phyloP scores from a whole-genome alignment of 148 eudicot species.

The Heliamphora exappendiculata region DNA sequence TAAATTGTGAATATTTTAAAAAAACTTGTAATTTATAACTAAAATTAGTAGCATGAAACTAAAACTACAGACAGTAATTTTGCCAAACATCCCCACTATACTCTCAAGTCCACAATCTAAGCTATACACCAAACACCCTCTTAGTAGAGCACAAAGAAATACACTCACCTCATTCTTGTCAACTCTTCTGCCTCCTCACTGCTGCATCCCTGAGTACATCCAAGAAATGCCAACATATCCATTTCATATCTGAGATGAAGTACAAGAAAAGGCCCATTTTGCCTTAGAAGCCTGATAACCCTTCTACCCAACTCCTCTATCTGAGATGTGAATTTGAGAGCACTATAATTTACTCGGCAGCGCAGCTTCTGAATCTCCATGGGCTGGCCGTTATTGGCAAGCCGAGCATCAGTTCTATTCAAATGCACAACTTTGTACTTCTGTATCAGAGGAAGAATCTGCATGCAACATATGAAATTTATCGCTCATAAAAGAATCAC shows the following conservation, averaged over 20 bases:
- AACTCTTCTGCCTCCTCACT: conserved; percentile 77
- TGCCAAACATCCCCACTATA: no score
- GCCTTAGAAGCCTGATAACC: conserved; percentile 57
- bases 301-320: conserved; percentile 82
- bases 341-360: conserved; percentile 73
- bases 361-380: conserved; percentile 68
- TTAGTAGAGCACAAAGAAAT: not conserved
- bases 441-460: conserved; percentile 83
- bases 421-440: conserved; percentile 77
- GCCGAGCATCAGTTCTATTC: conserved; percentile 87
- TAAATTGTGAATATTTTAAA: no score
- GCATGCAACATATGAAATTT: conserved; percentile 18
- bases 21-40: no score
- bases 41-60: no score
- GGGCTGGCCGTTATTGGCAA: conserved; percentile 84
- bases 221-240: conserved; percentile 97
- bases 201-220: conserved; percentile 87
- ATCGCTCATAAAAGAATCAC: not conserved
- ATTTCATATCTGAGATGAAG: conserved; percentile 92
- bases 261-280: conserved; percentile 81
- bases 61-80: no score
- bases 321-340: conserved; percentile 69
- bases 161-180: conserved; percentile 75
- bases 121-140: not conserved
- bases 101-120: no score